Evolutionary conservation across 768 basidiomycete genomes (phyloP).

Genomic region (Dioszegia aurantiaca): DNA sequence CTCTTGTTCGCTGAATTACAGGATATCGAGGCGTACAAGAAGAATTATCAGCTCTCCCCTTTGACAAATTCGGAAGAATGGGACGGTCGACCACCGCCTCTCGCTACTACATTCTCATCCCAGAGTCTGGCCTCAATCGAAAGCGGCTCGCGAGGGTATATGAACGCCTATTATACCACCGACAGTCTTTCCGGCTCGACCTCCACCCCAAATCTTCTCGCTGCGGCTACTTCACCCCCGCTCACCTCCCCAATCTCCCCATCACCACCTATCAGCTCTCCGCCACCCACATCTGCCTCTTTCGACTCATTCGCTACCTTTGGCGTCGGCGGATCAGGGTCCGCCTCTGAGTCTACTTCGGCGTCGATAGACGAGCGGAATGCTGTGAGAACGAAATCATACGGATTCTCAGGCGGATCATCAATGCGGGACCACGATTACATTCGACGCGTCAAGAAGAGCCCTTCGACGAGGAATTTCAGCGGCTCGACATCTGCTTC

Average conservation of each 20-base stretch:
- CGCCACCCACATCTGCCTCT: conserved; percentile 37
- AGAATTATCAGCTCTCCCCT: not conserved
- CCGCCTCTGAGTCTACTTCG: not conserved
- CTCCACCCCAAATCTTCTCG: conserved; percentile 9
- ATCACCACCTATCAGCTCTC: conserved; percentile 11
- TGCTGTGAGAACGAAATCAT: conserved; percentile 27
- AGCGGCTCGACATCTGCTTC: conserved; percentile 18
- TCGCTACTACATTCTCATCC: not conserved
- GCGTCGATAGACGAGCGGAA: conserved; percentile 5
- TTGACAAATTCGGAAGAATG: conserved; percentile 14
- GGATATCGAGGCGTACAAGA: conserved; percentile 13
- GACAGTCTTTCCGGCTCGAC: conserved; percentile 8
- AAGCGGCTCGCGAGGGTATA: not conserved
- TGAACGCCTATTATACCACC: not conserved
- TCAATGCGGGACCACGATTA: conserved; percentile 41
- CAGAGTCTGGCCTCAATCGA: conserved; percentile 7
- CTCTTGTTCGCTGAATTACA: conserved; percentile 41
- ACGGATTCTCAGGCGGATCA: conserved; percentile 41
- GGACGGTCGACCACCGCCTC: conserved; percentile 33
- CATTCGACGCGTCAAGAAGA: conserved; percentile 34
- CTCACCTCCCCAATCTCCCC: conserved; percentile 4
- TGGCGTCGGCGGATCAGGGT: conserved; percentile 15
- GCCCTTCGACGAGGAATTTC: conserved; percentile 27
- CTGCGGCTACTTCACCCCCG: not conserved
- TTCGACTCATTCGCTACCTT: conserved; percentile 37